phyloP scores from a whole-genome alignment of 2,329 filamentous ascomycete genomes.

The Lecanicillium sp. region DNA sequence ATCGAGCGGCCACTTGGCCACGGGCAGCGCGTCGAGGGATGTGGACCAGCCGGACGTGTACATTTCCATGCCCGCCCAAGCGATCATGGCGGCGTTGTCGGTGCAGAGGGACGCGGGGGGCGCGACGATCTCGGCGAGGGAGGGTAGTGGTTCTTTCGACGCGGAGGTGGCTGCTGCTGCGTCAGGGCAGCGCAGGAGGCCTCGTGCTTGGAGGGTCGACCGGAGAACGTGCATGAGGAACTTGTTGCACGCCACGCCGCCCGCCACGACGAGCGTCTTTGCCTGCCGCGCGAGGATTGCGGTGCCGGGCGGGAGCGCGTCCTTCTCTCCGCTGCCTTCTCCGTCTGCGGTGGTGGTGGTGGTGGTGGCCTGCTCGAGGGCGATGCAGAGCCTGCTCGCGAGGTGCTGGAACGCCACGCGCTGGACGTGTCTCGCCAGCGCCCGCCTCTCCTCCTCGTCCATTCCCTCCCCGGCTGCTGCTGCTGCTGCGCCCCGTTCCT shows the following conservation, averaged over 20 bases:
- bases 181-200: slow-evolving; percentile 39
- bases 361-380: slow-evolving; percentile 37
- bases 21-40: slow-evolving; percentile 51
- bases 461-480: slow-evolving; percentile 32
- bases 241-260: slow-evolving; percentile 81
- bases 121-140: slow-evolving; percentile 59
- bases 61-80: slow-evolving; percentile 92
- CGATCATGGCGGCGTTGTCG: slow-evolving; percentile 97
- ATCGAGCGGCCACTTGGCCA: slow-evolving; percentile 72
- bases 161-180: too few species aligned
- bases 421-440: slow-evolving; percentile 70
- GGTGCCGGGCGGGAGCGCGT: too few species aligned
- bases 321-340: slow-evolving; percentile 21
- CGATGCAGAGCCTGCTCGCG: slow-evolving; percentile 65
- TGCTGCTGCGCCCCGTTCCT: slow-evolving; percentile 20
- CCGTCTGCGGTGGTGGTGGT: neutral
- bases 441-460: slow-evolving; percentile 53
- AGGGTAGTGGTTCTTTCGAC: too few species aligned
- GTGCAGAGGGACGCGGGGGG: slow-evolving; percentile 79
- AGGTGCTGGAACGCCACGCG: slow-evolving; percentile 83
- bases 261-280: slow-evolving; percentile 70
- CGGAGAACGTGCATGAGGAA: slow-evolving; percentile 66
- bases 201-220: slow-evolving; percentile 55
- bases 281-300: slow-evolving; percentile 33
- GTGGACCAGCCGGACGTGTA: slow-evolving; percentile 69